Conservation (phyloP, 257 asterid species). For the Ajuga chamaepitys region DNA sequence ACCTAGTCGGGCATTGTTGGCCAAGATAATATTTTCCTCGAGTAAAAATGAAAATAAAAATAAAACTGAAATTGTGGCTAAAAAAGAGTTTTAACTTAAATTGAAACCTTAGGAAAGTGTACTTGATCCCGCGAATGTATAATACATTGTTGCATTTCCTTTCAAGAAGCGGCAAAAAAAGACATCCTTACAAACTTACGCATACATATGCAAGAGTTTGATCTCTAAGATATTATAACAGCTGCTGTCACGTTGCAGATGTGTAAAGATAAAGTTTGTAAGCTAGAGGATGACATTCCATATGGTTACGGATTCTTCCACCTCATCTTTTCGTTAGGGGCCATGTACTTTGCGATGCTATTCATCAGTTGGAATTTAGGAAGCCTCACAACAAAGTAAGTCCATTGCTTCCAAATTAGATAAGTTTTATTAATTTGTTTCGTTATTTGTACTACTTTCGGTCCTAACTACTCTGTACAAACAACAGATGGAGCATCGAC, state of each 20-base stretch:
- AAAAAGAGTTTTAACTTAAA: too few species aligned
- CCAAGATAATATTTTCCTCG: too few species aligned
- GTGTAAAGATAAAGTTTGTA: constrained; percentile 34
- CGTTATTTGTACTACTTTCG: not conserved
- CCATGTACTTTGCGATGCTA: constrained; percentile 93
- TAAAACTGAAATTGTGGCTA: too few species aligned
- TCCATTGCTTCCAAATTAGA: not conserved
- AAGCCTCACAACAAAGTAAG: constrained; percentile 67
- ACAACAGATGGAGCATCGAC: constrained; percentile 81
- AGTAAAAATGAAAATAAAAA: too few species aligned
- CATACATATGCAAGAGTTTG: not conserved
- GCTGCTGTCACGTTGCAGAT: constrained; percentile 34
- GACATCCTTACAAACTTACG: too few species aligned
- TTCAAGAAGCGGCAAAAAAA: too few species aligned
- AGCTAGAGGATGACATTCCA: constrained; percentile 60
- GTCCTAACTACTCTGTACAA: not conserved
- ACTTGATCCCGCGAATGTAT: too few species aligned
- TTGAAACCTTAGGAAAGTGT: too few species aligned
- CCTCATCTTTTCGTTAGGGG: constrained; percentile 75
- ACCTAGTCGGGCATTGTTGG: too few species aligned
- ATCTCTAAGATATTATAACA: not conserved
- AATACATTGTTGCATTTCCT: too few species aligned
- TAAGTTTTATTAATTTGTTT: not conserved
- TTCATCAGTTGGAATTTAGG: constrained; percentile 91
- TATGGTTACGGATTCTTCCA: constrained; percentile 87